Percentiles rank a stretch among this genome's conserved stretches.
Evolutionary conservation across 139 green algal genomes (phyloP).

Genomic region (Chlorella ohadii): DNA sequence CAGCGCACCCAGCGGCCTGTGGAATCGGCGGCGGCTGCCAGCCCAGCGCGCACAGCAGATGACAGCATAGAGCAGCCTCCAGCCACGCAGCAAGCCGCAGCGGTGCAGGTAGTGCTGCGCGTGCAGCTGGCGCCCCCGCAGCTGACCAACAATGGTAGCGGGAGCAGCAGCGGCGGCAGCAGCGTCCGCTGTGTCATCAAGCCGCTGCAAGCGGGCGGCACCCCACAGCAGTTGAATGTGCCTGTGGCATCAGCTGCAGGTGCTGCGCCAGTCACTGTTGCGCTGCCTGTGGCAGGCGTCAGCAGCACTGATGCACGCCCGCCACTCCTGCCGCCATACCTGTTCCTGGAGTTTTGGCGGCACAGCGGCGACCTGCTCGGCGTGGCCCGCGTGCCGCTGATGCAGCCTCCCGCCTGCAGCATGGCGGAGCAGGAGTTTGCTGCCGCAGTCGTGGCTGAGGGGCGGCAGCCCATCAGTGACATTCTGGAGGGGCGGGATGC

Average conservation of each 20-base stretch:
- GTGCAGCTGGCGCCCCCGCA: neutral
- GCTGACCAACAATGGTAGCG: neutral
- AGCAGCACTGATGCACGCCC: neutral
- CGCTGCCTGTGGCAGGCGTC: neutral
- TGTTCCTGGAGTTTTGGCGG: constrained; percentile 28
- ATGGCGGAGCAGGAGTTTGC: neutral
- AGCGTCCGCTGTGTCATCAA: constrained; percentile 19
- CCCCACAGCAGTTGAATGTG: constrained; percentile 8
- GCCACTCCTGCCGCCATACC: constrained; percentile 1
- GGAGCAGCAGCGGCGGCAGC: neutral
- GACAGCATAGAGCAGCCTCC: neutral
- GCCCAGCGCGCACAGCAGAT: neutral
- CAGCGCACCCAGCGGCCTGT: neutral
- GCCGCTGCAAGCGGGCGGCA: neutral
- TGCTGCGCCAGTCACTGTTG: neutral
- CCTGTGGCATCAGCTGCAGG: neutral
- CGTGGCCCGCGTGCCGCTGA: neutral
- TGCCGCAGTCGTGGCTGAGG: constrained; percentile 8
- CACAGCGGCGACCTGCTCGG: constrained; percentile 21
- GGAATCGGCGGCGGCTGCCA: neutral
- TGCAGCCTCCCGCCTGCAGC: neutral
- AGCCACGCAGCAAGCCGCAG: neutral
- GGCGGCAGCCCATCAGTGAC: neutral
- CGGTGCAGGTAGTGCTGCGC: neutral
- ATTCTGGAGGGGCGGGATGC: neutral